phyloP scores from a whole-genome alignment of 2,329 filamentous ascomycete species.

The Aspergillus brunneoviolaceus region DNA sequence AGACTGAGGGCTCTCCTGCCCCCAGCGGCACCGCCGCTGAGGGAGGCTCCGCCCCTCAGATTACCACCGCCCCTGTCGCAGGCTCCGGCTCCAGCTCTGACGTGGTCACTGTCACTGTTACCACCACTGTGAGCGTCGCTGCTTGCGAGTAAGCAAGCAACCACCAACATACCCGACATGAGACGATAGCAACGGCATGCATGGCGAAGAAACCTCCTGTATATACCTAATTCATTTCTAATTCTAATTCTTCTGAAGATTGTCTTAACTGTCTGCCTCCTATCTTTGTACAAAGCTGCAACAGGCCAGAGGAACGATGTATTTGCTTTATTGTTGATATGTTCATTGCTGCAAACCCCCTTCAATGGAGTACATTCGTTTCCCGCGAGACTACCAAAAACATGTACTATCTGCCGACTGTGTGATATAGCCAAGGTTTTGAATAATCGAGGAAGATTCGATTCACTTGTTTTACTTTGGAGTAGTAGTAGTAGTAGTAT shows the following conservation, averaged over 20 bases:
- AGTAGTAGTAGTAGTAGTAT: too few species aligned
- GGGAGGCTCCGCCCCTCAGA: conserved; percentile 13
- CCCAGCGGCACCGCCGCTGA: conserved; percentile 9
- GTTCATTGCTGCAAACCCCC: conserved; percentile 18
- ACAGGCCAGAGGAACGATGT: neutral
- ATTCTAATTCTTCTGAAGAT: conserved; percentile 27
- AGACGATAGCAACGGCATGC: conserved; percentile 27
- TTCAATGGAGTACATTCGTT: conserved; percentile 34
- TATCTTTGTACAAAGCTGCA: neutral
- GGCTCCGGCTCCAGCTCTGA: conserved; percentile 13
- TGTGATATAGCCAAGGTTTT: conserved; percentile 10
- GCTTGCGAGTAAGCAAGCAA: conserved; percentile 15
- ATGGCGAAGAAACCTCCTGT: conserved; percentile 25
- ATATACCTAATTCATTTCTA: conserved; percentile 35
- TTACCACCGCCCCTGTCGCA: conserved; percentile 19
- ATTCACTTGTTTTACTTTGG: neutral
- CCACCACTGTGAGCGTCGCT: conserved; percentile 26
- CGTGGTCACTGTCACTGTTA: conserved; percentile 27
- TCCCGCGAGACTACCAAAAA: conserved; percentile 1
- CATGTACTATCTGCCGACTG: conserved; percentile 5
- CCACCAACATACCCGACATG: conserved; percentile 15
- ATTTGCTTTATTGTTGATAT: conserved; percentile 16
- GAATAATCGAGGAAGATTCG: neutral
- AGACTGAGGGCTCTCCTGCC: conserved; percentile 10
- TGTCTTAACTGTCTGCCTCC: conserved; percentile 4